Percentiles rank a stretch among this genome's conserved stretches.
These are phyloP conservation scores for Eucalyptus pauciflora DNA, from an alignment of 345 rosid species.

Conservation along the genomic window DNA sequence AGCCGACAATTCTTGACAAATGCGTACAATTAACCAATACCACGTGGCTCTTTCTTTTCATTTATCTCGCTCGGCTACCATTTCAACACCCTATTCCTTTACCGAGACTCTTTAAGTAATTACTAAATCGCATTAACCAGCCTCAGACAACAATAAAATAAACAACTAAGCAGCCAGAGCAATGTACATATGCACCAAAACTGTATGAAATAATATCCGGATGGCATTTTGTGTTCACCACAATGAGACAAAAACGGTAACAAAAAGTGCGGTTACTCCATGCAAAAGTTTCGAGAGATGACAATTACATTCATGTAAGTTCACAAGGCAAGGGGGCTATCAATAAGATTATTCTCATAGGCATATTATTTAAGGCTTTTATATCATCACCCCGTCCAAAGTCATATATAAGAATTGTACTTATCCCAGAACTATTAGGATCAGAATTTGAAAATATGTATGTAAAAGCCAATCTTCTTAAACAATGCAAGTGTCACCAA, in stretches of 20 bases:
- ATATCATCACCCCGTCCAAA: background rate
- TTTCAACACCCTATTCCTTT: background rate
- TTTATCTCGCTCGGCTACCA: background rate
- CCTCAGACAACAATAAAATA: background rate
- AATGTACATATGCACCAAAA: background rate
- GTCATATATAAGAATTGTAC: background rate
- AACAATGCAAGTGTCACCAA: background rate
- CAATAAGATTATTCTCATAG: background rate
- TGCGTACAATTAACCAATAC: background rate
- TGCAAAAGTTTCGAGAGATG: background rate
- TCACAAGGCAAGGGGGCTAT: background rate
- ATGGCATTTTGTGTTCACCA: background rate
- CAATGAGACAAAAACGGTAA: background rate
- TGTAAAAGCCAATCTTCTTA: background rate
- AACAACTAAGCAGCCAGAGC: background rate
- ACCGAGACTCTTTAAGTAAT: background rate
- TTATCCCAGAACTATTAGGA: background rate
- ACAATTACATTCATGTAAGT: background rate
- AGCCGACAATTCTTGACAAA: background rate
- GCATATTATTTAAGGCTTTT: background rate
- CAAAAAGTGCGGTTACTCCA: background rate
- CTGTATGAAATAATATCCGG: background rate
- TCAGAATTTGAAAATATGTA: background rate
- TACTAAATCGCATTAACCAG: background rate
- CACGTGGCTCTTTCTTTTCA: background rate